Evolutionary conservation across 192 early-diverging fungal species (phyloP), one percentile per base, ranked within the genome.

Genomic region (Pecoramyces ruminantium): DNA sequence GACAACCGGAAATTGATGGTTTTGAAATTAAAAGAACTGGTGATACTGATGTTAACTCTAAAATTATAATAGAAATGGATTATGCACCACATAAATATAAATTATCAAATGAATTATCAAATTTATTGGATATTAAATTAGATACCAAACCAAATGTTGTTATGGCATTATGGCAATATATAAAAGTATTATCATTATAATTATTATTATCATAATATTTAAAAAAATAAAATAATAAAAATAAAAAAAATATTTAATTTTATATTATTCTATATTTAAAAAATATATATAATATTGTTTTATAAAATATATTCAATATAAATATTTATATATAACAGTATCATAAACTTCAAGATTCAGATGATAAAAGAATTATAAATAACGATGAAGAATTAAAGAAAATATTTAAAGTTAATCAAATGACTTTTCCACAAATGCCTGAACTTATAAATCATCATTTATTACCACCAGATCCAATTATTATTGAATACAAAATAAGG

Each of bases 21-120:
- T 93, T 99, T 83, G 96, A 99, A 84, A 90, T 98, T 39, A 98
- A 97, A 81, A 90, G 96, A 80, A 92, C 90, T 78, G 97, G 96
- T 13, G 95, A 97, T 82, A 86, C 85, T 40, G 93, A 96, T 80
- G 93, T 96, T 6, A 90, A 91, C 29, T 89, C 90, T 27, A 92
- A 92, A 82, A 95, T 99, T 79, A 83, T 94, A 78, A 79, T 99
- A 6, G 88, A 93, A 27, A 86, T 96, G 29, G 95, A 96, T 79
- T 88, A 91, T 51, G 89, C 89, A 16, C 93, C 94, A 0, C 91
- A 93, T 82, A 93, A 92, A 78, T 95, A 92, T 87, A 95, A 95
- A 80, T 84, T 97, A 78, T 90, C 90, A 30, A 88, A 91, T 17
- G 86, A 87, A 28, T 84, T 99, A 84, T 89, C 91, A 13, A 88